Base-by-base conservation (phyloP, 2,329 filamentous ascomycete genomes). In the Fusarium mangiferae region DNA sequence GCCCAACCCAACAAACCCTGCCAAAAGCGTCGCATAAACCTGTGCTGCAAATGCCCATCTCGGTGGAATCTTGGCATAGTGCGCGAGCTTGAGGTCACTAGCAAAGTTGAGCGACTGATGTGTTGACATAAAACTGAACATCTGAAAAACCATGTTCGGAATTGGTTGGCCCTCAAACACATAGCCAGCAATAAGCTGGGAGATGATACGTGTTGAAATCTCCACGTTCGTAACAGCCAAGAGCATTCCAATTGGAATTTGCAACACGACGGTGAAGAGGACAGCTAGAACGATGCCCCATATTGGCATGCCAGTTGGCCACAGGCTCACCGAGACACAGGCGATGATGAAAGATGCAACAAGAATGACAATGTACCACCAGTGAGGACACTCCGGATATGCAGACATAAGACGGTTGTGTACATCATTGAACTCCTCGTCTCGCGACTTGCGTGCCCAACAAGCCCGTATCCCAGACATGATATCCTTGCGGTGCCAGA, bases 141-240 rank as follows among this genome's bases (percentile, higher is more conserved):
- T 91, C 80, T 92, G 92, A 84, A 93, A 93, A 78, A 93, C 85
- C 90, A 93, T 93, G 85, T 92, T 90, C 11, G 90, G 90, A 51
- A 93, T 84, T 2, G 90, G 89, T 6, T 85, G 85, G 14, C 91
- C 91, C 1, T 90, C 91, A 42, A 91, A 85, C 80, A 91, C 89
- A 79, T 93, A 92, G 3, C 91, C 91, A 61, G 90, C 86, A 41
- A 93, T 85, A 72, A 91, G 90, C 78, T 91, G 89, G n/a, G 90
- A 90, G 42, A 93, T 82, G 17, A 93, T 89, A 72, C 91, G 91
- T 4, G 92, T 83, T 5, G 89, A 89, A 7, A 92, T 78, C 75
- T 89, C 86, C 45, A 87, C 84, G 79, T 89, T 89, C 35, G 87
- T 87, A 60, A 88, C 85, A 51, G 87, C 88, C 68, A 88, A 85